phyloP scores from a whole-genome alignment of 768 basidiomycete genomes.

The Tephrocybe sp. region DNA sequence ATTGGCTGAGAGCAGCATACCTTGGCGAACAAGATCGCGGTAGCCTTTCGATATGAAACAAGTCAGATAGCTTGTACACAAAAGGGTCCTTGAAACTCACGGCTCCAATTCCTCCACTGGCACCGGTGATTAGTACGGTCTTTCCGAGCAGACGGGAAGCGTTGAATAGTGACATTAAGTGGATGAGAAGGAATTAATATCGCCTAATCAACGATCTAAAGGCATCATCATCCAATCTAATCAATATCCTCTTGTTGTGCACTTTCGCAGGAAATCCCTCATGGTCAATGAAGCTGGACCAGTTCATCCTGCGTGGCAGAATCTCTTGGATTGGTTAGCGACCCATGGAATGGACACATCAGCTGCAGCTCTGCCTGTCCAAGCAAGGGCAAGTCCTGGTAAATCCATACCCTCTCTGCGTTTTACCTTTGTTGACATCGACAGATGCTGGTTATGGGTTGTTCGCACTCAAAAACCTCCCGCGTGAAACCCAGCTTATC shows the following conservation, averaged over 20 bases:
- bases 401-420: constrained; percentile 14
- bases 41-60: constrained; percentile 53
- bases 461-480: constrained; percentile 39
- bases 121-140: constrained; percentile 86
- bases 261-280: not conserved
- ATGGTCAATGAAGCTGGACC: constrained; percentile 1
- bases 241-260: too few species aligned
- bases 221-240: too few species aligned
- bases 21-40: constrained; percentile 87
- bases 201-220: not conserved
- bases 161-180: constrained; percentile 75
- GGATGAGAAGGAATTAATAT: not conserved
- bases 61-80: not conserved
- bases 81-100: constrained; percentile 40
- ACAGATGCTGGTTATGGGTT: constrained; percentile 71
- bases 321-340: constrained; percentile 52
- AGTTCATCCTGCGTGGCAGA: constrained; percentile 40
- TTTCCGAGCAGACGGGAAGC: constrained; percentile 77
- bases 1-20: constrained; percentile 32
- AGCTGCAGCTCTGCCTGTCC: constrained; percentile 41
- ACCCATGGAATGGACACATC: constrained; percentile 44
- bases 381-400: constrained; percentile 54
- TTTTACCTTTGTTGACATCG: not conserved
- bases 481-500: constrained; percentile 61
- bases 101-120: constrained; percentile 87